Evolutionary conservation across 495 filamentous ascomycete genomes (phyloP).

Genomic region (Evernia prunastri): DNA sequence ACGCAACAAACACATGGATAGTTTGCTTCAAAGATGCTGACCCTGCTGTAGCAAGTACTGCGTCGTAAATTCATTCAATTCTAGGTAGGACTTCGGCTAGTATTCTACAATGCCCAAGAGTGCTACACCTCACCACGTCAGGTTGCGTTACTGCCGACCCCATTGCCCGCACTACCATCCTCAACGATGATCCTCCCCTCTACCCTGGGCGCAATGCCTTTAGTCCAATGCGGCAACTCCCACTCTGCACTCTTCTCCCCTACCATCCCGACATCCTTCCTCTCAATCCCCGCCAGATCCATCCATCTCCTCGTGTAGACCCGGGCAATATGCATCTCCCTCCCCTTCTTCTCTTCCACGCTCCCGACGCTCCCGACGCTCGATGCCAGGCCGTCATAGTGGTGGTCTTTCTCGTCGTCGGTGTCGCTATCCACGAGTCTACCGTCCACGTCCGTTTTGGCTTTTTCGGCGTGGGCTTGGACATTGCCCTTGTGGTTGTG

Average conservation of each 20-base stretch:
- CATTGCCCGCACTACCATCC: not conserved
- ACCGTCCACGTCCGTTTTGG: conserved; percentile 30
- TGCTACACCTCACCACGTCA: not conserved
- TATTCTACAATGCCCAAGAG: not conserved
- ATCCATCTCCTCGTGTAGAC: conserved; percentile 69
- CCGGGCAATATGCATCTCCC: conserved; percentile 46
- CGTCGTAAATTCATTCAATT: not conserved
- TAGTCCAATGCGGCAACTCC: conserved; percentile 69
- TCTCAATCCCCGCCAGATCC: conserved; percentile 54
- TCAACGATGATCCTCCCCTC: conserved; percentile 65
- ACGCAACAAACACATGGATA: no score
- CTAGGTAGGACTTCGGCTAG: not conserved
- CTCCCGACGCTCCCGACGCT: not conserved
- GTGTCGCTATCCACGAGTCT: conserved; percentile 31
- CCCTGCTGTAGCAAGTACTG: not conserved
- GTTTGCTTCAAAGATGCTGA: not conserved
- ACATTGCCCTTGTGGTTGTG: conserved; percentile 9
- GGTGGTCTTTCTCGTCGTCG: conserved; percentile 27
- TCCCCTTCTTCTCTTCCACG: conserved; percentile 21
- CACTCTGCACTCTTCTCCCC: conserved; percentile 43
- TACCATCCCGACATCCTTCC: conserved; percentile 38
- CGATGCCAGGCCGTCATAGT: conserved; percentile 24
- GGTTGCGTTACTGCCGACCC: not conserved
- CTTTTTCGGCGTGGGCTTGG: not conserved
- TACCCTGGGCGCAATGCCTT: conserved; percentile 63